Conservation (phyloP, 2,329 filamentous ascomycete species). For the Domatiomyces globalis region DNA sequence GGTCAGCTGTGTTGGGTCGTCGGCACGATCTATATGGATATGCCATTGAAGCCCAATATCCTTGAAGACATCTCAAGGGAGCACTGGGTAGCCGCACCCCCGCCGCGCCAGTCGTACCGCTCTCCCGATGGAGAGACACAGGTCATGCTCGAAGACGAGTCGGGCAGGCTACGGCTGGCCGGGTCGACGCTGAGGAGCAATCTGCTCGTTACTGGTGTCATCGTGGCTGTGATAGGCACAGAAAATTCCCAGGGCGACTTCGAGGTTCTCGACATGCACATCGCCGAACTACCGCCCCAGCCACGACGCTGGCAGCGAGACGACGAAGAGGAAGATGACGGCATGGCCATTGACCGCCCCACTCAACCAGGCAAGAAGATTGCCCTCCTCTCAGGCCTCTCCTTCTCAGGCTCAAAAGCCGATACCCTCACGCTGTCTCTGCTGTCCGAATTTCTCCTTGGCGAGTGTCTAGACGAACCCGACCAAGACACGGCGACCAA, state of each 20-base stretch:
- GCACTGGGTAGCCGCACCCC: slow-evolving; percentile 80
- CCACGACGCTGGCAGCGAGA: slow-evolving; percentile 63
- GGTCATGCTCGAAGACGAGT: slow-evolving; percentile 90
- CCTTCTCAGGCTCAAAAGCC: slow-evolving; percentile 62
- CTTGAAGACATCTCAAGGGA: slow-evolving; percentile 90
- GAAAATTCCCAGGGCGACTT: slow-evolving; percentile 88
- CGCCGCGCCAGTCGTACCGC: slow-evolving; percentile 62
- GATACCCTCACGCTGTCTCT: slow-evolving; percentile 64
- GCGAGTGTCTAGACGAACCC: slow-evolving; percentile 53
- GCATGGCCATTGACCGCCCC: slow-evolving; percentile 19
- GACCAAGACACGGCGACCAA: slow-evolving; percentile 47
- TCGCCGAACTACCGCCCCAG: slow-evolving; percentile 74
- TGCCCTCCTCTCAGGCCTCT: slow-evolving; percentile 77
- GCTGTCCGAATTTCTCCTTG: slow-evolving; percentile 73
- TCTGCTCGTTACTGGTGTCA: slow-evolving; percentile 78
- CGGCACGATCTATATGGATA: slow-evolving; percentile 93
- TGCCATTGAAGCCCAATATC: slow-evolving; percentile 91
- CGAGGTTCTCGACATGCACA: slow-evolving; percentile 77
- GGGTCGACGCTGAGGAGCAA: slow-evolving; percentile 54
- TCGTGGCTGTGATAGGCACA: slow-evolving; percentile 86
- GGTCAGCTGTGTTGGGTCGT: slow-evolving; percentile 90
- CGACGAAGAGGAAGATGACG: slow-evolving; percentile 36
- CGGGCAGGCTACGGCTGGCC: slow-evolving; percentile 66
- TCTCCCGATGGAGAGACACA: slow-evolving; percentile 48
- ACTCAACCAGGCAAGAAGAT: slow-evolving; percentile 45